Conservation (phyloP, 2,329 filamentous ascomycete species). For the Metarhizium album region DNA sequence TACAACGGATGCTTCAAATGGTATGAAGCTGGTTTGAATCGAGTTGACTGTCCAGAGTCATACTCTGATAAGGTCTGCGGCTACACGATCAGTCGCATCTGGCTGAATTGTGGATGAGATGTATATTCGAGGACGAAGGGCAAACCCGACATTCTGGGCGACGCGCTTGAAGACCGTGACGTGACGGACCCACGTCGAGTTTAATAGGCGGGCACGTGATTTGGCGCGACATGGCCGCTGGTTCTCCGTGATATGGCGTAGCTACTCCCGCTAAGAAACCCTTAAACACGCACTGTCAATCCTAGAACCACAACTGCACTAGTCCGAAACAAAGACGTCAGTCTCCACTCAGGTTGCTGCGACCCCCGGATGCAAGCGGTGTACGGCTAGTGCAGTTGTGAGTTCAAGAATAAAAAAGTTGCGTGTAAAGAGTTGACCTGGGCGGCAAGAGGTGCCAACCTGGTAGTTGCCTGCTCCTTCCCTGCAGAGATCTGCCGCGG, state of each 20-base stretch:
- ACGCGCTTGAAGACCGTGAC: slow-evolving; percentile 27
- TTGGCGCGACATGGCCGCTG: slow-evolving; percentile 10
- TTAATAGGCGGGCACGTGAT: slow-evolving; percentile 21
- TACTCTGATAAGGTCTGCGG: background rate
- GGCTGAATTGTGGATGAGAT: background rate
- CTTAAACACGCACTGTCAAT: too few relatives aligned
- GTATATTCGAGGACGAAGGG: background rate
- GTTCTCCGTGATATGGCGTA: too few relatives aligned
- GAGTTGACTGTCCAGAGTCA: background rate
- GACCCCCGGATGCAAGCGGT: too few relatives aligned
- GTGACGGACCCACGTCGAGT: slow-evolving; percentile 21
- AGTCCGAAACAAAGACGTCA: too few relatives aligned
- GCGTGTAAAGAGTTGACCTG: too few relatives aligned
- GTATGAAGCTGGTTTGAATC: background rate
- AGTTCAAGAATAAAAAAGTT: too few relatives aligned
- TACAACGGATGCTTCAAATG: background rate
- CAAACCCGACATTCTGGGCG: background rate
- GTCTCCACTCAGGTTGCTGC: too few relatives aligned
- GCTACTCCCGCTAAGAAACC: too few relatives aligned
- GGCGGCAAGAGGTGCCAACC: too few relatives aligned
- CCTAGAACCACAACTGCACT: too few relatives aligned
- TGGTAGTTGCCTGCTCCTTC: background rate
- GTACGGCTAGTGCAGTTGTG: too few relatives aligned
- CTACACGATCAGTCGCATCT: background rate
- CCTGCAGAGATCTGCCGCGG: background rate